Evolutionary conservation across 108 stramenopile species (phyloP).

Genomic region (Cylindrotheca fusiformis): DNA sequence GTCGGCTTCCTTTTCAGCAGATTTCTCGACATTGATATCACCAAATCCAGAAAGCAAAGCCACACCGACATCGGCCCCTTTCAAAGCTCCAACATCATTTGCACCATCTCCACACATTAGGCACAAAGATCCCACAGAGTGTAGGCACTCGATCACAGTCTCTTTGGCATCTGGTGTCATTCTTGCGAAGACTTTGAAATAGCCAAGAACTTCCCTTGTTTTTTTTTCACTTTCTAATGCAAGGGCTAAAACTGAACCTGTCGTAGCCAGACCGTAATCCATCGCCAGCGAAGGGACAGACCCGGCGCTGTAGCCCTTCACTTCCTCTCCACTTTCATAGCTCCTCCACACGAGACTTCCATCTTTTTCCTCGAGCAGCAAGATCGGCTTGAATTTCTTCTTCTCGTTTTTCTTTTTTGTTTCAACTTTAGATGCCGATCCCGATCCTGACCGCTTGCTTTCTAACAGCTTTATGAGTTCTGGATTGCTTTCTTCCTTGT

Average conservation of each 20-base stretch:
- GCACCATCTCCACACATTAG: constrained; percentile 98
- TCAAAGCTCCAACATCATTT: constrained; percentile 93
- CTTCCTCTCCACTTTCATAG: constrained; percentile 74
- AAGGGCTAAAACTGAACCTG: constrained; percentile 67
- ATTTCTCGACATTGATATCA: constrained; percentile 84
- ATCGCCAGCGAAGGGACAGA: constrained; percentile 66
- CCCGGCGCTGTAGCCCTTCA: constrained; percentile 49
- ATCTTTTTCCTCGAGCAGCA: constrained; percentile 67
- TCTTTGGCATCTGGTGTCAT: constrained; percentile 98
- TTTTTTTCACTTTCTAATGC: constrained; percentile 74
- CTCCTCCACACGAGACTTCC: constrained; percentile 76
- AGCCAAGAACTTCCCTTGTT: constrained; percentile 64
- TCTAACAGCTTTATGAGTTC: constrained; percentile 56
- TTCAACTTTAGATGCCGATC: not conserved
- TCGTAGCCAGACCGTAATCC: constrained; percentile 81
- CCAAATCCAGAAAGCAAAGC: constrained; percentile 94
- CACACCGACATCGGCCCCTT: constrained; percentile 93
- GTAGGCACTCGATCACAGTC: constrained; percentile 87
- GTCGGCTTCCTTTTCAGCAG: constrained; percentile 14
- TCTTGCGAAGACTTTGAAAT: constrained; percentile 93
- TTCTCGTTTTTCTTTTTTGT: constrained; percentile 15
- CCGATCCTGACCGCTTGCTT: constrained; percentile 24
- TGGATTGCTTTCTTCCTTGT: constrained; percentile 24
- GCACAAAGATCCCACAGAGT: constrained; percentile 77
- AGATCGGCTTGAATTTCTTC: constrained; percentile 55